Conservation (phyloP, 2,329 filamentous ascomycete genomes). For the Xylaria sp. region DNA sequence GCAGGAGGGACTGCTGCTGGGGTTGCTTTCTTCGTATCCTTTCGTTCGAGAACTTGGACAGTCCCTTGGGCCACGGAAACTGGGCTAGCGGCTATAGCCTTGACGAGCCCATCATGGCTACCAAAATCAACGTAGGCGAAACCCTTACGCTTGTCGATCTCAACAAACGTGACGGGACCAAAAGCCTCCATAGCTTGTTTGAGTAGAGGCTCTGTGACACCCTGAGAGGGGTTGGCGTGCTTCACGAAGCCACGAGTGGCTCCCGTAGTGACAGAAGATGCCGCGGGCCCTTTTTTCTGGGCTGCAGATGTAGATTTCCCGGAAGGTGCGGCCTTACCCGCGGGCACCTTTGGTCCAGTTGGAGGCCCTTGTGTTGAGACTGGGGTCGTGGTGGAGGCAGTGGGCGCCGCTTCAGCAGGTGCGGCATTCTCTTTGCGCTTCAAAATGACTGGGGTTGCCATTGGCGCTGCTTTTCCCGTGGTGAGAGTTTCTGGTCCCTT, state of each 20-base stretch:
- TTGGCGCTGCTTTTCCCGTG: conserved; percentile 36
- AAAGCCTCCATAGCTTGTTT: conserved; percentile 75
- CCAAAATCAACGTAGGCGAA: conserved; percentile 93
- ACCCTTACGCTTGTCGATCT: conserved; percentile 93
- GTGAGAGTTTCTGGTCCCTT: conserved; percentile 34
- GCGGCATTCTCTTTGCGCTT: conserved; percentile 37
- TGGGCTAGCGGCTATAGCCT: conserved; percentile 81
- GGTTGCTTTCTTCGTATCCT: conserved; percentile 56
- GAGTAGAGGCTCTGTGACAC: conserved; percentile 82
- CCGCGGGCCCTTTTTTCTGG: conserved; percentile 43
- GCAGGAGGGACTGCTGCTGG: conserved; percentile 19
- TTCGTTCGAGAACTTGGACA: conserved; percentile 85
- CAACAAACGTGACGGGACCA: conserved; percentile 77
- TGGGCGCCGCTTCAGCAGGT: conserved; percentile 26
- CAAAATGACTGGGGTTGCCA: conserved; percentile 40
- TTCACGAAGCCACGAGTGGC: conserved; percentile 77
- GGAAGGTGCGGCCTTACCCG: conserved; percentile 30
- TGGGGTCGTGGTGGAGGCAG: conserved; percentile 34
- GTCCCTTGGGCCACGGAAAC: conserved; percentile 82
- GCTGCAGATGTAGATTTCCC: conserved; percentile 31
- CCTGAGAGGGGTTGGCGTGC: conserved; percentile 86
- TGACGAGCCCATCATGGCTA: conserved; percentile 72
- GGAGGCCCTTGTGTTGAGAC: conserved; percentile 41
- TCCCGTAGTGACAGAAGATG: conserved; percentile 46
- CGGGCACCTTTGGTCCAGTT: conserved; percentile 38